Evolutionary conservation across 2,329 filamentous ascomycete species (phyloP).

Genomic region (Aspergillus versicolor): DNA sequence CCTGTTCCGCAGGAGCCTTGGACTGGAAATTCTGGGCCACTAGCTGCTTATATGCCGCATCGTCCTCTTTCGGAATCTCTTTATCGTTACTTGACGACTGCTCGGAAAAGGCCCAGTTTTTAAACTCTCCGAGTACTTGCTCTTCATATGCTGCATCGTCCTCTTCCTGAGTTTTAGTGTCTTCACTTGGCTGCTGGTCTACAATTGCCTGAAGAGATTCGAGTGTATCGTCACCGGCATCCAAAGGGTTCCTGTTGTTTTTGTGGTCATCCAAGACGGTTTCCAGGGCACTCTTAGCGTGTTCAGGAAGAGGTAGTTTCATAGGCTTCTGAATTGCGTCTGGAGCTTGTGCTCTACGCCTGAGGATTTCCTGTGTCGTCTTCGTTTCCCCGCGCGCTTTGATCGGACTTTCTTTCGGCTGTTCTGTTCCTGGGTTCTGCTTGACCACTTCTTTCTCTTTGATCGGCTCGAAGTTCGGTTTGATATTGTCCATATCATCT

Average conservation of each 20-base stretch:
- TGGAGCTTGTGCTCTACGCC: background rate
- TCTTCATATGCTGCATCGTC: slow-evolving; percentile 34
- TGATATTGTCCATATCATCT: slow-evolving; percentile 19
- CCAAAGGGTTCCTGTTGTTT: slow-evolving; percentile 37
- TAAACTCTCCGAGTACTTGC: slow-evolving; percentile 26
- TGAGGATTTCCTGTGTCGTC: background rate
- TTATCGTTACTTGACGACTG: no score
- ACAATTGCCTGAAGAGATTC: slow-evolving; percentile 46
- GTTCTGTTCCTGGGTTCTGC: slow-evolving; percentile 7
- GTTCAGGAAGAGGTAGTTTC: slow-evolving; percentile 34
- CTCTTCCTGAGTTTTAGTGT: slow-evolving; percentile 28
- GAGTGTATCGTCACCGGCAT: slow-evolving; percentile 46
- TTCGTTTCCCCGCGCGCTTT: background rate
- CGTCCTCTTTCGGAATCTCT: no score
- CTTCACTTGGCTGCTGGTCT: slow-evolving; percentile 27
- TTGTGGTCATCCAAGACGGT: slow-evolving; percentile 42
- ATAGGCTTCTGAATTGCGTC: slow-evolving; percentile 21
- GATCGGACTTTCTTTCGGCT: background rate
- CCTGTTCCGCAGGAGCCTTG: no score
- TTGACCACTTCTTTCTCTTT: slow-evolving; percentile 5
- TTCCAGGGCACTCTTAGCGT: slow-evolving; percentile 44
- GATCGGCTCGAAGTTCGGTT: slow-evolving; percentile 6
- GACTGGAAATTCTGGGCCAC: no score
- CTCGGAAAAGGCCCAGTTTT: no score
- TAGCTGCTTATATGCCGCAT: no score